Conservation (phyloP, 2,329 filamentous ascomycete species). For the Ceratocystis diversiconidia region DNA sequence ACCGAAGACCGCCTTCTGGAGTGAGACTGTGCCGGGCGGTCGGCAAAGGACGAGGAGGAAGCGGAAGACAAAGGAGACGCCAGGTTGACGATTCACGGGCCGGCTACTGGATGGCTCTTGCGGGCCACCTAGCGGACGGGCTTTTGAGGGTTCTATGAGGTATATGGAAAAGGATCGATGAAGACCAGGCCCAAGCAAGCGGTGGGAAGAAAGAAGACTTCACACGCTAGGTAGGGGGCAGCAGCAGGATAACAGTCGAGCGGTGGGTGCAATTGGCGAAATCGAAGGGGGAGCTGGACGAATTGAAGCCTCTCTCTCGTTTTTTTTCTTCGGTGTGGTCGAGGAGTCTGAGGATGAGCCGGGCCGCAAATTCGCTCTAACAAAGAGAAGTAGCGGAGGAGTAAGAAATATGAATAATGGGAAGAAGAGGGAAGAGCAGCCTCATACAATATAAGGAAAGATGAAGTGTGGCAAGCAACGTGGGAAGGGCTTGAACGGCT, state of each 20-base stretch:
- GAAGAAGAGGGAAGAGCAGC: not conserved
- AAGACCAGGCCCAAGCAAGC: not conserved
- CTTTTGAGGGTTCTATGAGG: conserved; percentile 9
- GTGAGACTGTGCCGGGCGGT: conserved; percentile 34
- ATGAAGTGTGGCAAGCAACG: not conserved
- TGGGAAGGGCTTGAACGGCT: not conserved
- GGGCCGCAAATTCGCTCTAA: not conserved
- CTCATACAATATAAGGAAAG: not conserved
- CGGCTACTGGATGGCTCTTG: conserved; percentile 17
- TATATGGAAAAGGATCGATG: not conserved
- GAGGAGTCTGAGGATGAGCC: not conserved
- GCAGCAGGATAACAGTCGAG: not conserved
- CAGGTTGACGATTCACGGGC: conserved; percentile 17
- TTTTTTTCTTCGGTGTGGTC: not conserved
- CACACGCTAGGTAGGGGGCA: not conserved
- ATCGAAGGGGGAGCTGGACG: not conserved
- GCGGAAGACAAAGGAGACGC: conserved; percentile 23
- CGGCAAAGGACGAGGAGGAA: conserved; percentile 42
- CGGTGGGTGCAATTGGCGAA: not conserved
- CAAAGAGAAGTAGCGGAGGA: not conserved
- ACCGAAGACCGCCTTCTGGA: conserved; percentile 38
- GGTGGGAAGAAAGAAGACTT: not conserved
- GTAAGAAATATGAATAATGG: not conserved
- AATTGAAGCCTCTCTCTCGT: not conserved
- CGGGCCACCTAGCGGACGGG: conserved; percentile 18